A percentile compares a stretch with the other conserved stretches of the same genome.
These are phyloP conservation scores for Monilinia polystroma DNA, from an alignment of 2,329 filamentous ascomycete genomes.

Conservation along the genomic window DNA sequence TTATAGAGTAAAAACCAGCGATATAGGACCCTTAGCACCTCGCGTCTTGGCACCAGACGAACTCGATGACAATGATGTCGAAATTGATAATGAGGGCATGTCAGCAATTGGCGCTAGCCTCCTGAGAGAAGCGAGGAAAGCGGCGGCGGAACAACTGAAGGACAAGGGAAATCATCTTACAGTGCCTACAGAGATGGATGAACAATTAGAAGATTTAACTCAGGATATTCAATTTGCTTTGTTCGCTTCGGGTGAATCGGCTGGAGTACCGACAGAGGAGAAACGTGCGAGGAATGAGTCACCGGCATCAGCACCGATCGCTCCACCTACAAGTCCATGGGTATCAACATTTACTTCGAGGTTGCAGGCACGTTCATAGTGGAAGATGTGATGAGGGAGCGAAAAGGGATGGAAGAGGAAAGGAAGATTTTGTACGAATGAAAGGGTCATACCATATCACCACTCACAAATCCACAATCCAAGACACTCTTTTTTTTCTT, in stretches of 20 bases:
- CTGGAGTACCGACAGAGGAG: not conserved
- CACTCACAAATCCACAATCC: constrained; percentile 6
- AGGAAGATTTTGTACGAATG: not conserved
- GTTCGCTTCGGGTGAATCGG: not conserved
- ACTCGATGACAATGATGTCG: constrained; percentile 44
- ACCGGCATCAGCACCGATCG: not conserved
- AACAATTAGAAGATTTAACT: constrained; percentile 14
- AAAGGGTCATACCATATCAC: not conserved
- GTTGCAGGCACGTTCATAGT: constrained; percentile 12
- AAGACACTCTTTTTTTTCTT: not conserved
- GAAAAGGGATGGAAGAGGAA: not conserved
- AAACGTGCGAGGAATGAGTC: not conserved
- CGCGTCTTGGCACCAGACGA: constrained; percentile 73
- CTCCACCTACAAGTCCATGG: constrained; percentile 12
- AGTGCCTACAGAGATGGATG: constrained; percentile 2
- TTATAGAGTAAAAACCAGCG: constrained; percentile 75
- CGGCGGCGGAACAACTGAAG: constrained; percentile 26
- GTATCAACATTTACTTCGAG: constrained; percentile 8
- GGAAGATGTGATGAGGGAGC: not conserved
- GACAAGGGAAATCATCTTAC: not conserved
- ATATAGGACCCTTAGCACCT: constrained; percentile 74
- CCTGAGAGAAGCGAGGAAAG: constrained; percentile 36
- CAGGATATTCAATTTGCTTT: constrained; percentile 10
- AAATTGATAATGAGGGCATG: constrained; percentile 36
- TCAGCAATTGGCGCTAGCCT: constrained; percentile 35